Conservation (phyloP, 2,329 filamentous ascomycete species). For the Sclerotinia nivalis region DNA sequence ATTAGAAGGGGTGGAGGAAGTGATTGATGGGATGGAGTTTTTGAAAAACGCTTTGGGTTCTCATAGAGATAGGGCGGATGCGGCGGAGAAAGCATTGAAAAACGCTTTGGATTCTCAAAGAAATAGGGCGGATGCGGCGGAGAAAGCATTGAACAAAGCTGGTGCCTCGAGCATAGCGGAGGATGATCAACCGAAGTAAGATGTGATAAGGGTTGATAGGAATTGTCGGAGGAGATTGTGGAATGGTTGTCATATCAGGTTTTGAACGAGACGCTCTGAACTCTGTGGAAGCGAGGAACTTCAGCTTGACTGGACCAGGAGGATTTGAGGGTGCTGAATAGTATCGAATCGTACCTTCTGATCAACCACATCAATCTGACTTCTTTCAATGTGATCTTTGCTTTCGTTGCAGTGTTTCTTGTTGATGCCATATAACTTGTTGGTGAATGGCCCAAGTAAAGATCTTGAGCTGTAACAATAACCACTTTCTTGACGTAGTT, state of each 20-base stretch:
- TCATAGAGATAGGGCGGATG: accelerated
- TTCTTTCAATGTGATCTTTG: neutral
- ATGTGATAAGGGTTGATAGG: no score
- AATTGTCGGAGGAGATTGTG: neutral
- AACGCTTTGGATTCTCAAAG: no score
- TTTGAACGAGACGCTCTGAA: neutral
- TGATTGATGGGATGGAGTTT: neutral
- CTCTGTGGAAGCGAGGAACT: neutral
- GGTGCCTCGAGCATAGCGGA: neutral
- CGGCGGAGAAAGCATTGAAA: no score
- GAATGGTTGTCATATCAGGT: neutral
- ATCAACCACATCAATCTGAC: neutral
- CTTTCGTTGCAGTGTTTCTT: neutral
- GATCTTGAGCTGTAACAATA: neutral
- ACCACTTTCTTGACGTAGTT: no score
- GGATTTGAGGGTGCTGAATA: neutral
- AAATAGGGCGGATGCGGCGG: no score
- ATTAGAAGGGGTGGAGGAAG: neutral
- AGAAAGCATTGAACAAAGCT: neutral
- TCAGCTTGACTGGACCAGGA: no score
- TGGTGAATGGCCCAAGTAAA: neutral
- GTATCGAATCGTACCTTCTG: neutral
- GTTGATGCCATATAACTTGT: neutral
- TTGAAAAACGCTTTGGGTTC: no score
- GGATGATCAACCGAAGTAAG: no score